These are phyloP conservation scores for Pichia sp. DNA, from an alignment of 1,139 yeast genomes.

Conservation along the genomic window DNA sequence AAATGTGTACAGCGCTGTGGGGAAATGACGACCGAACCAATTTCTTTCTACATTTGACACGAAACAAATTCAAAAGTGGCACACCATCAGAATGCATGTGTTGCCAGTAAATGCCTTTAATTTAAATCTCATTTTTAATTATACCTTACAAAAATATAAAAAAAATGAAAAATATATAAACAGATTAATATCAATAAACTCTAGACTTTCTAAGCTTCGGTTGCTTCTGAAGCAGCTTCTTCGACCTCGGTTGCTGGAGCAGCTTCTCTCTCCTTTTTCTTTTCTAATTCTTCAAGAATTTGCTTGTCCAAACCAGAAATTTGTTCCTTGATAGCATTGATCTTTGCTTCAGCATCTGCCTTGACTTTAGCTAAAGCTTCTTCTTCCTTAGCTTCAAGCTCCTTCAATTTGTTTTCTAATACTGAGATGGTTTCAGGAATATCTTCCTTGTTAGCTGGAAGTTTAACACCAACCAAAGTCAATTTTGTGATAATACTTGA, in stretches of 20 bases:
- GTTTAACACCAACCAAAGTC: slow-evolving; percentile 65
- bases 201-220: not conserved
- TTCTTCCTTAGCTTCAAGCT: slow-evolving; percentile 3
- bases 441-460: slow-evolving; percentile 76
- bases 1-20: too few relatives aligned
- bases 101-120: too few relatives aligned
- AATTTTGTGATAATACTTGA: slow-evolving; percentile 74
- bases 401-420: slow-evolving; percentile 61
- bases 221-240: slow-evolving; percentile 10
- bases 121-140: too few relatives aligned
- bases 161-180: too few relatives aligned
- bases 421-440: slow-evolving; percentile 57
- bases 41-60: too few relatives aligned
- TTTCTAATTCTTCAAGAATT: slow-evolving; percentile 23
- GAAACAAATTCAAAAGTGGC: too few relatives aligned
- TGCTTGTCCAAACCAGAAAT: slow-evolving; percentile 24
- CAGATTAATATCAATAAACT: too few relatives aligned
- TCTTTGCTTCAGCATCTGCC: slow-evolving; percentile 66
- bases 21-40: too few relatives aligned
- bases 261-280: slow-evolving; percentile 19
- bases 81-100: too few relatives aligned
- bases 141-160: too few relatives aligned
- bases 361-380: slow-evolving; percentile 62
- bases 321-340: slow-evolving; percentile 40
- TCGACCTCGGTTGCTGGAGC: slow-evolving; percentile 14